Percentiles rank a stretch among this genome's conserved stretches.
phyloP scores from a whole-genome alignment of 2,329 filamentous ascomycete species.

The Elsinoe necatrix region DNA sequence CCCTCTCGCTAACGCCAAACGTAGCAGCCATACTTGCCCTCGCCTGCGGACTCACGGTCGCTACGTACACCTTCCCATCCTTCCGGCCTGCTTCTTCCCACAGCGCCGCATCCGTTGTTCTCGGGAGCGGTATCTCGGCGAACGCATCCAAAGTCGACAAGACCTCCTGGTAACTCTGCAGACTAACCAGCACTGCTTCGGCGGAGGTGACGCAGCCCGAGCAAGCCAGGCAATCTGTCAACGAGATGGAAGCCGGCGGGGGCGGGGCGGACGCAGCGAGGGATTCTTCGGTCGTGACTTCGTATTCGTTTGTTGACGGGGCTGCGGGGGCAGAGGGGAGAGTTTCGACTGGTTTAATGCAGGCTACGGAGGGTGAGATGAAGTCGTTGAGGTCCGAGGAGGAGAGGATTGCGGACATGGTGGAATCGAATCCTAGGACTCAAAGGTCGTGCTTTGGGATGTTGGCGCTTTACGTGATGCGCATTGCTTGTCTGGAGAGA shows the following conservation, averaged over 20 bases:
- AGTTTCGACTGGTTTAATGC: constrained; percentile 94
- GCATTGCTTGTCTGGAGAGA: background rate
- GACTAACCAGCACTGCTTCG: constrained; percentile 88
- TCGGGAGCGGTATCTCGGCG: constrained; percentile 35
- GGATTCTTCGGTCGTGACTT: constrained; percentile 90
- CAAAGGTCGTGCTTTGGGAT: background rate
- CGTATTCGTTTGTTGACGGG: constrained; percentile 55
- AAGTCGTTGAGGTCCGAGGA: constrained; percentile 98
- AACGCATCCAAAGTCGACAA: constrained; percentile 67
- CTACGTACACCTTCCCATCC: constrained; percentile 73
- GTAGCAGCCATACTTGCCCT: constrained; percentile 82
- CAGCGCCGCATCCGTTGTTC: constrained; percentile 17
- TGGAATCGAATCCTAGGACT: background rate
- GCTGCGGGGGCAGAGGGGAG: constrained; percentile 51
- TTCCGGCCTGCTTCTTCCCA: background rate
- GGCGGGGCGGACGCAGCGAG: constrained; percentile 47
- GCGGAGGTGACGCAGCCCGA: constrained; percentile 96
- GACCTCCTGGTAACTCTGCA: constrained; percentile 91
- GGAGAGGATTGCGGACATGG: constrained; percentile 94
- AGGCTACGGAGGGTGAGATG: constrained; percentile 93
- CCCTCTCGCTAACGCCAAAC: constrained; percentile 61
- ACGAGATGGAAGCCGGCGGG: constrained; percentile 83
- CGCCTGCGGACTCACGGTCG: constrained; percentile 85
- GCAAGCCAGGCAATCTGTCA: constrained; percentile 95
- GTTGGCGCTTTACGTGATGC: background rate